These are phyloP conservation scores for Elongisporangium prolatum DNA, from an alignment of 352 stramenopile genomes.

Conservation along the genomic window DNA sequence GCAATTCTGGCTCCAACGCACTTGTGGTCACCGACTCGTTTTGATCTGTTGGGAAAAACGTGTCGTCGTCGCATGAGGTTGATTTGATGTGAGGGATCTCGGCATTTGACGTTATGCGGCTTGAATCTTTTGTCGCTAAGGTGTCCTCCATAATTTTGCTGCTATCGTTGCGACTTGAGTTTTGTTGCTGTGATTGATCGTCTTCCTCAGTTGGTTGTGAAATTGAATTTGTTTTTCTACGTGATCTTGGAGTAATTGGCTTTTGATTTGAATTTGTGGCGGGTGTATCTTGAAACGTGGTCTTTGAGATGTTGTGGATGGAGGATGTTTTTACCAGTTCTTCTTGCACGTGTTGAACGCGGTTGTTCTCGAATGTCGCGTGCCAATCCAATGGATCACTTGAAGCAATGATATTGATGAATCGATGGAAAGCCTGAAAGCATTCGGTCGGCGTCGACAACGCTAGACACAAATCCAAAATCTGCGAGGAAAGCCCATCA, in stretches of 20 bases:
- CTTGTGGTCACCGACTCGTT: not conserved
- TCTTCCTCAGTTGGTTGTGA: not conserved
- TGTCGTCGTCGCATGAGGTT: not conserved
- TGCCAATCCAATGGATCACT: conserved; percentile 28
- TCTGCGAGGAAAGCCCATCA: conserved; percentile 8
- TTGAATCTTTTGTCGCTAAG: not conserved
- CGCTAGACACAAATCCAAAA: conserved; percentile 20
- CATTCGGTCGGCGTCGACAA: conserved; percentile 26
- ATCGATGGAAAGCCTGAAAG: conserved; percentile 30
- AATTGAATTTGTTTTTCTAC: not conserved
- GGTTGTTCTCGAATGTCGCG: conserved; percentile 12
- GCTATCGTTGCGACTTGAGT: not conserved
- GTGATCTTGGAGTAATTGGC: too few species aligned
- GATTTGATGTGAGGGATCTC: not conserved
- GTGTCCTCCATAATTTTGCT: not conserved
- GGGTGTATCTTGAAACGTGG: not conserved
- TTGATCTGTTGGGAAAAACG: not conserved
- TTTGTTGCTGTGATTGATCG: not conserved
- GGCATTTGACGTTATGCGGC: not conserved
- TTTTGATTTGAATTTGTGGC: not conserved
- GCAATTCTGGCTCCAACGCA: too few species aligned
- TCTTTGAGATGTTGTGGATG: not conserved
- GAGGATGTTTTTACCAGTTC: not conserved
- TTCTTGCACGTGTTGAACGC: not conserved
- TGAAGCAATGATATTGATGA: conserved; percentile 33